Conservation (phyloP, 257 asterid genomes). For the Rehmannia glutinosa region DNA sequence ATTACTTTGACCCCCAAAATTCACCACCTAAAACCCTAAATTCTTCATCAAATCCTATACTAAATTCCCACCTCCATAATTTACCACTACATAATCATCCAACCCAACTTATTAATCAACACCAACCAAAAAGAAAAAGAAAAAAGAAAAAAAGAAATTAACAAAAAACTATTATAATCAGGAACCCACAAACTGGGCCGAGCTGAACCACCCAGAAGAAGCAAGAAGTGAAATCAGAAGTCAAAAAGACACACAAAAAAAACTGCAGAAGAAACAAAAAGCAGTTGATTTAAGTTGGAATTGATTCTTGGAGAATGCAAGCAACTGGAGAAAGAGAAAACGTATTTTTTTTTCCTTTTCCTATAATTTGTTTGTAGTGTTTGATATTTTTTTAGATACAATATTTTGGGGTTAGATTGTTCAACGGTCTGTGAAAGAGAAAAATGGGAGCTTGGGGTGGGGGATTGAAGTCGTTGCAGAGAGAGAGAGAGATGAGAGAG, state of each 20-base stretch:
- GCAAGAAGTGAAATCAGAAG: too few species aligned
- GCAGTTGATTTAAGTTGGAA: constrained; percentile 12
- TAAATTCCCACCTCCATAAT: constrained; percentile 18
- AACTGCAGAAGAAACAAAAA: constrained; percentile 4
- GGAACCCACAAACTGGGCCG: neutral
- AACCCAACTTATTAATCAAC: constrained; percentile 1
- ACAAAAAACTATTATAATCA: neutral
- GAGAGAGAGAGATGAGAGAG: neutral
- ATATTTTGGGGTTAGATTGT: constrained; percentile 1
- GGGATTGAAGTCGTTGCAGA: constrained; percentile 13
- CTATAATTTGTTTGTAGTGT: neutral
- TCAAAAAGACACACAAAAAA: too few species aligned
- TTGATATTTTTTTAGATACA: neutral
- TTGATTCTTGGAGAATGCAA: constrained; percentile 15
- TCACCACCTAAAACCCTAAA: constrained; percentile 16
- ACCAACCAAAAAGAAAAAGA: neutral
- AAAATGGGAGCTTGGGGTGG: neutral
- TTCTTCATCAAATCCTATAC: constrained; percentile 19
- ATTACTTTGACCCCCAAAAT: constrained; percentile 9
- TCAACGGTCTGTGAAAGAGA: constrained; percentile 13
- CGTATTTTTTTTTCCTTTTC: neutral
- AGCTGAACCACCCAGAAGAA: constrained; percentile 5
- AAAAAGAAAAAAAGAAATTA: neutral
- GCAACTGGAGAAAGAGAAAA: constrained; percentile 1
- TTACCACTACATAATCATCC: too few species aligned